phyloP scores from a whole-genome alignment of 768 basidiomycete genomes.

The Boletus eberwhitei region DNA sequence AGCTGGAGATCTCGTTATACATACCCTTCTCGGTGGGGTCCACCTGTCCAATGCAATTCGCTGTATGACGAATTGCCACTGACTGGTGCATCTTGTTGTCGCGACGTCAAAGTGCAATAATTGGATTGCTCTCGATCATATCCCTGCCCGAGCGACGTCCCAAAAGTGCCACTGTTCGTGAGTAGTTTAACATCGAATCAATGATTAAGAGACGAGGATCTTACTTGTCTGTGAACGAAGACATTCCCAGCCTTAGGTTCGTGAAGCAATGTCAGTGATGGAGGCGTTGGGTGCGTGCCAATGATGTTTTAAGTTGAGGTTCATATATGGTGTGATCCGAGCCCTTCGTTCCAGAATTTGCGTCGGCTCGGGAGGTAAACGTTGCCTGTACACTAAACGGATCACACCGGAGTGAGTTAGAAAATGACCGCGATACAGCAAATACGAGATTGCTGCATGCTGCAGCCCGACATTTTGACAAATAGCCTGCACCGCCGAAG shows the following conservation, averaged over 20 bases:
- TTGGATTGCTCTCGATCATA: background rate
- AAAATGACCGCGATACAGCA: slow-evolving; percentile 16
- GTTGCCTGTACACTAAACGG: slow-evolving; percentile 5
- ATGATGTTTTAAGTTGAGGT: background rate
- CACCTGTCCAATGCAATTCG: background rate
- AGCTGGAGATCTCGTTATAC: background rate
- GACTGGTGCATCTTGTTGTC: slow-evolving; percentile 1
- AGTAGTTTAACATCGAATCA: background rate
- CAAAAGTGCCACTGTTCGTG: background rate
- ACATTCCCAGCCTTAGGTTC: slow-evolving; percentile 1
- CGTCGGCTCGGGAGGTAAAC: slow-evolving; percentile 6
- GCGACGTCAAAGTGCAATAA: background rate
- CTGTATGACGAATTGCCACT: background rate
- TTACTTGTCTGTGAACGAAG: slow-evolving; percentile 9
- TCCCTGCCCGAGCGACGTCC: background rate
- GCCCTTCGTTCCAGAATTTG: slow-evolving; percentile 6
- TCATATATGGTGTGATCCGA: background rate
- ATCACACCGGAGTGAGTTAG: background rate
- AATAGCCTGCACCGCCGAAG: slow-evolving; percentile 1
- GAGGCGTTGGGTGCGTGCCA: background rate
- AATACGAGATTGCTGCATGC: background rate
- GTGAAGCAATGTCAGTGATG: background rate
- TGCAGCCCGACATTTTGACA: background rate
- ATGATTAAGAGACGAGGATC: background rate
- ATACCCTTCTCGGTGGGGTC: slow-evolving; percentile 11